A percentile compares a stretch with the other conserved stretches of the same genome.
Evolutionary conservation across 352 stramenopile species (phyloP).

Genomic region (Phytophthora tubulina): DNA sequence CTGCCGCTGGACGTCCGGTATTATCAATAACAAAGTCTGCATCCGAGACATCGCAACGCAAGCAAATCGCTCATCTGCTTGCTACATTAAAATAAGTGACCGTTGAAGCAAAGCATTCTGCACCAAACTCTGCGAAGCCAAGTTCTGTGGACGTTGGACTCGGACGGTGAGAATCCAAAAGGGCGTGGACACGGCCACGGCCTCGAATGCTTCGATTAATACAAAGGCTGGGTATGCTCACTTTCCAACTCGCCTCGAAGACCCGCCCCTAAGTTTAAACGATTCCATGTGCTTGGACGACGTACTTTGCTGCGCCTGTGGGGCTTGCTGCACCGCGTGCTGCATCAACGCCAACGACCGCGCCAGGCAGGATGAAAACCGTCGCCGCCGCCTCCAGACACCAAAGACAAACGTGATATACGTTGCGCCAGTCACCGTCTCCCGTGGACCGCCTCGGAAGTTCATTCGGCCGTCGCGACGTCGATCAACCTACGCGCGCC

Average conservation of each 20-base stretch:
- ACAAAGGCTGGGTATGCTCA: not conserved
- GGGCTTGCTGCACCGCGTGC: conserved; percentile 33
- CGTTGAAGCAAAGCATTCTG: too few species aligned
- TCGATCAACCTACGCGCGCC: conserved; percentile 22
- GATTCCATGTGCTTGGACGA: conserved; percentile 28
- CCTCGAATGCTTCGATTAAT: not conserved
- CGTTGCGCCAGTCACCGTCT: conserved; percentile 32
- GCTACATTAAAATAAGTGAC: too few species aligned
- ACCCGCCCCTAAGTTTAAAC: not conserved
- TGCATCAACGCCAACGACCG: conserved; percentile 30
- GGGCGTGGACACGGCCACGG: conserved; percentile 14
- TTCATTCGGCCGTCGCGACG: conserved; percentile 20
- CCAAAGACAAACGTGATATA: conserved; percentile 30
- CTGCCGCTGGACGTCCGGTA: too few species aligned
- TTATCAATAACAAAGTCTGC: too few species aligned
- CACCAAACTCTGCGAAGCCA: conserved; percentile 1
- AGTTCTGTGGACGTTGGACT: conserved; percentile 19
- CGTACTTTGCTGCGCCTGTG: conserved; percentile 30
- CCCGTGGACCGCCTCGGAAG: conserved; percentile 24
- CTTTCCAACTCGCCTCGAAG: conserved; percentile 16
- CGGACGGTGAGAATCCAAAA: not conserved
- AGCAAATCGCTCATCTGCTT: too few species aligned
- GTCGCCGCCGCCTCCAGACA: conserved; percentile 11
- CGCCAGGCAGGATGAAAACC: conserved; percentile 14
- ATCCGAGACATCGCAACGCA: too few species aligned